phyloP scores from a whole-genome alignment of 176 grass and related monocot genomes.

The Oropetium thomaeum region DNA sequence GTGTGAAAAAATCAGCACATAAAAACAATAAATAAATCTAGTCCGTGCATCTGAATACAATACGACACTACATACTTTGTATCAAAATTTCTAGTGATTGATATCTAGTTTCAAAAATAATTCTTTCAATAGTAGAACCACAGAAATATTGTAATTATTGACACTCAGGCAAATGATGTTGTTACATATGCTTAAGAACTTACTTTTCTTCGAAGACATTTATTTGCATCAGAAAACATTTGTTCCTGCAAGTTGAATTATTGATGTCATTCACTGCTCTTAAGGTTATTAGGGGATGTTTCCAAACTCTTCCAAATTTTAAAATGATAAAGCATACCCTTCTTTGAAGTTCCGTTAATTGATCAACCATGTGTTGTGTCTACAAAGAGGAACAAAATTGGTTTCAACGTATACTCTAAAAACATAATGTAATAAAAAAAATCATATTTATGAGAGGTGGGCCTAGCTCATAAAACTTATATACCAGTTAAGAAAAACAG shows the following conservation, averaged over 20 bases:
- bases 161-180: background rate
- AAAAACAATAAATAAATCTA: too few species aligned
- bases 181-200: conserved; percentile 13
- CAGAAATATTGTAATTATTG: background rate
- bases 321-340: conserved; percentile 41
- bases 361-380: conserved; percentile 73
- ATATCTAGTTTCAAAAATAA: background rate
- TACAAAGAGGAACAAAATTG: conserved; percentile 23
- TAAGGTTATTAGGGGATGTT: background rate
- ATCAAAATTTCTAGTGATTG: too few species aligned
- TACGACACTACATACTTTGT: too few species aligned
- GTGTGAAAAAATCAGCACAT: background rate
- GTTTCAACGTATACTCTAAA: background rate
- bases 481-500: background rate
- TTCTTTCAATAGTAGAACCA: background rate
- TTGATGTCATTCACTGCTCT: background rate
- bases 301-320: background rate
- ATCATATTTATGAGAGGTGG: background rate
- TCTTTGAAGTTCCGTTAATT: conserved; percentile 67
- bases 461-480: background rate
- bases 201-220: conserved; percentile 80
- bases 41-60: too few species aligned
- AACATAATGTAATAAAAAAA: background rate
- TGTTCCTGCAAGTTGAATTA: conserved; percentile 58
- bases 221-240: conserved; percentile 77